Evolutionary conservation across 495 filamentous ascomycete species (phyloP).

Genomic region (Endocarpon pusillum): DNA sequence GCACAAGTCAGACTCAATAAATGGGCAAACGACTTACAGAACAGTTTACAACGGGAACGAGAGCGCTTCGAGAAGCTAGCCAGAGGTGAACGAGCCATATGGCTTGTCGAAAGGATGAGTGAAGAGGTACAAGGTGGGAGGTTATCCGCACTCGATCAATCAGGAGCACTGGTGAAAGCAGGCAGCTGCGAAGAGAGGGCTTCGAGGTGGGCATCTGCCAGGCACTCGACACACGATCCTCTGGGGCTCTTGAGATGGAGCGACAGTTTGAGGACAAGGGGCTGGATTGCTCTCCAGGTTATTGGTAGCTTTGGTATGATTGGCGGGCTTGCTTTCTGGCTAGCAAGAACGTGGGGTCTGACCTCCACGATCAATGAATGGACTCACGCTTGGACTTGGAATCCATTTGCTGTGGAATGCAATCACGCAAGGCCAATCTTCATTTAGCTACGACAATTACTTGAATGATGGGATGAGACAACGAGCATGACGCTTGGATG

Average conservation of each 20-base stretch:
- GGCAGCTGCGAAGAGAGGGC: too few species aligned
- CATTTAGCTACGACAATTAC: too few species aligned
- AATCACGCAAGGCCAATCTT: too few species aligned
- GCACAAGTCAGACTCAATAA: slow-evolving; percentile 68
- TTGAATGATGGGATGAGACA: too few species aligned
- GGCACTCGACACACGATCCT: slow-evolving; percentile 36
- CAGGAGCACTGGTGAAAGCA: slow-evolving; percentile 10
- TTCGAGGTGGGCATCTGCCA: too few species aligned
- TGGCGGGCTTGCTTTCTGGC: slow-evolving; percentile 55
- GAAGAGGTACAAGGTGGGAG: slow-evolving; percentile 62
- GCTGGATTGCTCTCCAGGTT: slow-evolving; percentile 59
- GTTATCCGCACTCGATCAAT: slow-evolving; percentile 31
- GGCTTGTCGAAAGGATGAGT: slow-evolving; percentile 58
- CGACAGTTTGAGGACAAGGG: slow-evolving; percentile 45
- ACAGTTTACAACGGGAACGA: slow-evolving; percentile 64
- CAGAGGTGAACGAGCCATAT: slow-evolving; percentile 54
- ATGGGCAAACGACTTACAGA: slow-evolving; percentile 83
- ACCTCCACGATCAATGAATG: slow-evolving; percentile 19
- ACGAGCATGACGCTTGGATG: too few species aligned
- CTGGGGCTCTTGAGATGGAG: slow-evolving; percentile 55
- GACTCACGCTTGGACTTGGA: too few species aligned
- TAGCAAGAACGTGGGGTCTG: slow-evolving; percentile 29
- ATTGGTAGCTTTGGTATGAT: slow-evolving; percentile 59
- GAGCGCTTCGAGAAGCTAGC: slow-evolving; percentile 56
- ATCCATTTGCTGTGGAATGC: too few species aligned